These are phyloP conservation scores for Neonectria magnoliae DNA, from an alignment of 2,329 filamentous ascomycete species.

Conservation along the genomic window DNA sequence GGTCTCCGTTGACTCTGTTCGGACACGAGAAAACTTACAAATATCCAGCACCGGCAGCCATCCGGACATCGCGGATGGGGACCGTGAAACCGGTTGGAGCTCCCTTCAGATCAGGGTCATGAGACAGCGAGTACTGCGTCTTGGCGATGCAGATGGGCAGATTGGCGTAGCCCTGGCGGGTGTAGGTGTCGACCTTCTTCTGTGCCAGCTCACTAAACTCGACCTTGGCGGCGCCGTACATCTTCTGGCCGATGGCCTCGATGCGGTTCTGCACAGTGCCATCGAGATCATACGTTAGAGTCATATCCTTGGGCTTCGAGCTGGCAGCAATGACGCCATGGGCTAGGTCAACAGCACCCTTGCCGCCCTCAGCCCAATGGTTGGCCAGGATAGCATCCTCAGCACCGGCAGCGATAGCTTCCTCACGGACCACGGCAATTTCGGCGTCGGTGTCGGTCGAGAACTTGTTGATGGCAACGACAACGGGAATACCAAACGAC, in stretches of 20 bases:
- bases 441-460: conserved; percentile 93
- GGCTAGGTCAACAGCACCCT: conserved; percentile 88
- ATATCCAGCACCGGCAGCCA: conserved; percentile 95
- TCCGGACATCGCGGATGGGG: conserved; percentile 90
- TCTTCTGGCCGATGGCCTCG: conserved; percentile 86
- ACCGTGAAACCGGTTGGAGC: conserved; percentile 94
- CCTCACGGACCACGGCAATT: conserved; percentile 87
- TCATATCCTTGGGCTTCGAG: conserved; percentile 86
- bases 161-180: conserved; percentile 89
- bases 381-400: conserved; percentile 94
- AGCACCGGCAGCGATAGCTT: conserved; percentile 89
- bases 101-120: conserved; percentile 93
- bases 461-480: conserved; percentile 98
- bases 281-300: conserved; percentile 84
- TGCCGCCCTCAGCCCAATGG: conserved; percentile 96
- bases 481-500: conserved; percentile 89
- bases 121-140: conserved; percentile 96
- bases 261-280: conserved; percentile 88
- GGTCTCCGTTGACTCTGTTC: conserved; percentile 5
- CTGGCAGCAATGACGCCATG: conserved; percentile 85
- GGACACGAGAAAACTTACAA: conserved; percentile 64
- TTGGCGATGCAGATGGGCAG: conserved; percentile 97
- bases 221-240: conserved; percentile 92
- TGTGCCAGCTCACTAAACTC: conserved; percentile 95
- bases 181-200: conserved; percentile 96